These are phyloP conservation scores for Boletellus ananiceps DNA, from an alignment of 768 basidiomycete species.

Conservation along the genomic window DNA sequence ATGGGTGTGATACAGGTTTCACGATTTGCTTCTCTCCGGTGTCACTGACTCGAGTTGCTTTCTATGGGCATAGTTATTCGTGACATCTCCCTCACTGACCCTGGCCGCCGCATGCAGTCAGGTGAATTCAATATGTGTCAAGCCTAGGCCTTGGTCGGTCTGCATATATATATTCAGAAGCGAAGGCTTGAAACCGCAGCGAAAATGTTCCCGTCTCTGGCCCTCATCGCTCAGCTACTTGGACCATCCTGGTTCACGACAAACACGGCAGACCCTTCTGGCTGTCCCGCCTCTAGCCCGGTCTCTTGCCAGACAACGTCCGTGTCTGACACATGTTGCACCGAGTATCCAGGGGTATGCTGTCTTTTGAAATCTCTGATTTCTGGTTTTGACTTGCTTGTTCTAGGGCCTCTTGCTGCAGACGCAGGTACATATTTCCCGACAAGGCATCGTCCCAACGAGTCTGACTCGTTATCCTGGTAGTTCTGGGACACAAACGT, in stretches of 20 bases:
- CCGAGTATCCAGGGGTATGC: conserved; percentile 62
- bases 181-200: not conserved
- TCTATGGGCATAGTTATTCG: not conserved
- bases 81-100: not conserved
- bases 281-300: conserved; percentile 47
- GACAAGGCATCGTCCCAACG: not conserved
- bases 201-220: conserved; percentile 18
- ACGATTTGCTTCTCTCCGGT: not conserved
- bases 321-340: conserved; percentile 54
- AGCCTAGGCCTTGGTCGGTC: not conserved
- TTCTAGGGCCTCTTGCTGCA: conserved; percentile 57
- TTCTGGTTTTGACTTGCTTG: not conserved
- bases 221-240: conserved; percentile 20
- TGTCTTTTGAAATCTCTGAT: too few relatives aligned
- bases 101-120: not conserved
- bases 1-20: not conserved
- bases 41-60: not conserved
- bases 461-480: conserved; percentile 20
- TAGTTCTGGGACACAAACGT: conserved; percentile 60
- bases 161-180: conserved; percentile 9
- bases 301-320: conserved; percentile 54
- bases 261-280: conserved; percentile 33
- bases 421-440: conserved; percentile 38
- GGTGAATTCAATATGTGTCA: not conserved
- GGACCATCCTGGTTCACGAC: conserved; percentile 19